Base-by-base conservation (phyloP, 345 rosid species). In the Erodium maritimum region DNA sequence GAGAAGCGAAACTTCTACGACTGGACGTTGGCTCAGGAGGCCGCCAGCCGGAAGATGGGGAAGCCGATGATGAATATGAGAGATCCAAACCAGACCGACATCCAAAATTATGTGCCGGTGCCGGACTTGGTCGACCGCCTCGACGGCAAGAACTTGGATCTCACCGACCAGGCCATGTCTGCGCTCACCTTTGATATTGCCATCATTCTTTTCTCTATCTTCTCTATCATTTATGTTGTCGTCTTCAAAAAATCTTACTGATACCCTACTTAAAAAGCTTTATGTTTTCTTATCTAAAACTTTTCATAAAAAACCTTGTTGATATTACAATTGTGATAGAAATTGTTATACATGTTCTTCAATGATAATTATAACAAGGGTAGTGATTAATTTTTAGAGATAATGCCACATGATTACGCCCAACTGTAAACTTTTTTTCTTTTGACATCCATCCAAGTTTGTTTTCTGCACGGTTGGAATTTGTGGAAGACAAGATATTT, bases 11-110 rank as follows among this genome's bases (percentile, higher is more conserved):
- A 65, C 56, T 91, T 91, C 61, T 91, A 91, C 25, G 95, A 91
- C 52, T 91, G 97, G 97, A 82, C 96, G 12, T 75, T 91, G 0
- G 97, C 91, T 5, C 97, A 91, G 59, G 97, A 91, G 57, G 84
- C 79, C 0, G 95, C 91, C 0, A 91, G 97, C 61, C 79, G 86
- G 2, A 79, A 91, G 70, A 90, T 85, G 5, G 90, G 88, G 79
- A 82, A 85, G 56, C 66, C 85, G 88, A 85, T 77, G 50, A 77
- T 82, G 76, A 83, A 71, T 25, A 60, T 91, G 12, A 82, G 86
- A 42, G 96, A 91, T 56, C 97, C 97, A 0, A 77, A 75, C 57
- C 62, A 74, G 69, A 82, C 71, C 72, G 96, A 82, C 0, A 1
- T 88, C 14, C 61, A 56, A 14, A 77, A 57, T 24, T 81, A 73